Percentiles rank a stretch among this genome's conserved stretches.
Conservation (phyloP, 2,329 filamentous ascomycete species). For the Neonectria ditissima region DNA sequence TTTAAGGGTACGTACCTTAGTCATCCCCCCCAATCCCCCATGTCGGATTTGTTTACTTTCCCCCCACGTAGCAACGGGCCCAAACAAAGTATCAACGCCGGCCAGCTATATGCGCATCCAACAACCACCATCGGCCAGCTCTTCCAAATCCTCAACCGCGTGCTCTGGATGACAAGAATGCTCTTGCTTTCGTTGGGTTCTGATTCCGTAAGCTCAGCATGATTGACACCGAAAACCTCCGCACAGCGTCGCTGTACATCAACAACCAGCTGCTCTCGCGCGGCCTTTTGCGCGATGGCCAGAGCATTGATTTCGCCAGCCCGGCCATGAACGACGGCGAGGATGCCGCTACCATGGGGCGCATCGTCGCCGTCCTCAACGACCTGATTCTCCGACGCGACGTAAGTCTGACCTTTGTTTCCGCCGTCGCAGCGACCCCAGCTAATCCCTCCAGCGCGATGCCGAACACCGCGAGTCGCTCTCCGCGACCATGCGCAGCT, state of each 20-base stretch:
- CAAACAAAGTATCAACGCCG: conserved; percentile 41
- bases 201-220: conserved; percentile 50
- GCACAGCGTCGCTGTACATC: conserved; percentile 77
- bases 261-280: conserved; percentile 78
- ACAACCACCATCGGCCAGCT: conserved; percentile 15
- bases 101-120: conserved; percentile 35
- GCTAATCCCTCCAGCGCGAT: conserved; percentile 73
- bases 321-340: conserved; percentile 72
- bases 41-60: conserved; percentile 54
- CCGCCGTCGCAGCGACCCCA: background rate
- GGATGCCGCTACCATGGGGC: conserved; percentile 75
- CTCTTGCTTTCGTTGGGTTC: conserved; percentile 26
- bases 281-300: conserved; percentile 74
- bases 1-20: conserved; percentile 29
- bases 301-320: conserved; percentile 84
- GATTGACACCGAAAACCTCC: conserved; percentile 71
- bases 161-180: conserved; percentile 39
- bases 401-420: conserved; percentile 60
- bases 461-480: conserved; percentile 88
- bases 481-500: conserved; percentile 78
- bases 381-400: conserved; percentile 92
- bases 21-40: conserved; percentile 37
- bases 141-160: conserved; percentile 29
- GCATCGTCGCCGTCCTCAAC: conserved; percentile 92
- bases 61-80: conserved; percentile 53